Evolutionary conservation across 495 filamentous ascomycete genomes (phyloP), one percentile per base, ranked within the genome.

Genomic region (Beverwykella pulmonaria): DNA sequence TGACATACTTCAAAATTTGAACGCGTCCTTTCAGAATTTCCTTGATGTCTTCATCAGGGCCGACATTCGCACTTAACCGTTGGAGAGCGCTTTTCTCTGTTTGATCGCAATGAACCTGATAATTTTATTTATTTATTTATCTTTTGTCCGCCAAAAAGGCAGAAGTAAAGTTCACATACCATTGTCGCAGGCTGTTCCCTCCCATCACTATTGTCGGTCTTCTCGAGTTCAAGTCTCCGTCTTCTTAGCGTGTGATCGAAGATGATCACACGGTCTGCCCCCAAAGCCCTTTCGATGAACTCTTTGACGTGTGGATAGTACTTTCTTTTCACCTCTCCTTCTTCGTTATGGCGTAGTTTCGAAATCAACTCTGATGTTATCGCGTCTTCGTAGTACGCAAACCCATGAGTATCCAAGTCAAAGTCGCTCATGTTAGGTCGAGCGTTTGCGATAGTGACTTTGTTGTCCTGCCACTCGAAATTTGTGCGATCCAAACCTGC

Each of bases 121-220:
- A n/a, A n/a, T n/a, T n/a, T n/a, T 23, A 44, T 6, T 2, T 6
- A 22, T 1, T 22, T 15, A 52, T 4, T 41, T 8, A 22, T 6
- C 29, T 2, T 32, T 19, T 9, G 9, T 17, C 15, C 20, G 30
- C 32, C 14, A 27, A 14, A 44, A 6, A 36, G 23, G n/a, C 26
- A 23, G 5, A 26, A 23, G 22, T 52, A 23, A 29, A 23, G 20
- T 10, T 4, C 23, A 52, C 22, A 9, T 52, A 58, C 61, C 61
- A 64, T 58, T 0, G 61, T 64, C n/a, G 61, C 61, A n/a, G 61
- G 61, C 29, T 64, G 61, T 32, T 64, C 61, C 48, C 20, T 50
- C 7, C 52, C 53, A 22, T 64, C 41, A 14, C 20, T 19, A 26
- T 64, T 64, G 10, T 30, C 5, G 8, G 14, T 56, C 9, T 34